Evolutionary conservation across 2,329 filamentous ascomycete genomes (phyloP).

Genomic region (Talaromyces sp.): DNA sequence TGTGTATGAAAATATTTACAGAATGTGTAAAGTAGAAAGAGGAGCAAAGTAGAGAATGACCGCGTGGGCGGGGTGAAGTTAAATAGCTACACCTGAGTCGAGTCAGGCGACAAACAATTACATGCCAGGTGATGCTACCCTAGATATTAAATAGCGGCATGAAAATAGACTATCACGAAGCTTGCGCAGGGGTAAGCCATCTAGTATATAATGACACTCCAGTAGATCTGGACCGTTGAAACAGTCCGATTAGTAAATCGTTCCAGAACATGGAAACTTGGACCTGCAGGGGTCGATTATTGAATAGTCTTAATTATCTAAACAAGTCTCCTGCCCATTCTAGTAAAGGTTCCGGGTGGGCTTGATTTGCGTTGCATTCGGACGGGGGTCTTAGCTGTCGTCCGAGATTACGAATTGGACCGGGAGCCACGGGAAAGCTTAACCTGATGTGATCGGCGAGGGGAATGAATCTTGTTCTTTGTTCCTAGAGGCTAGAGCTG

Average conservation of each 20-base stretch:
- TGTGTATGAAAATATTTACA: not conserved
- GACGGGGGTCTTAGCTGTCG: not conserved
- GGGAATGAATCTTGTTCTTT: not conserved
- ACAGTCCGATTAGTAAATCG: too few relatives aligned
- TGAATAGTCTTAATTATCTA: not conserved
- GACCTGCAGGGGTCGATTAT: not conserved
- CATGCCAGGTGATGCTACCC: not conserved
- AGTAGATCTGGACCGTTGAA: not conserved
- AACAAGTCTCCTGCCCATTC: not conserved
- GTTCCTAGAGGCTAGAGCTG: not conserved
- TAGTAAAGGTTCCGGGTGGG: not conserved
- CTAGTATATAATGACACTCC: not conserved
- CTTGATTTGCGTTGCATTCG: conserved; percentile 3
- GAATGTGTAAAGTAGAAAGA: not conserved
- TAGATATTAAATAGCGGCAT: not conserved
- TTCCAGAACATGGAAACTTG: not conserved
- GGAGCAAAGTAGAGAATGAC: too few relatives aligned
- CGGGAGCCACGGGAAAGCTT: not conserved
- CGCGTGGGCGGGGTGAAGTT: not conserved
- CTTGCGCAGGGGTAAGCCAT: not conserved
- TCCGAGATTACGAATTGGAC: not conserved
- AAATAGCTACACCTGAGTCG: not conserved
- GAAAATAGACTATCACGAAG: not conserved
- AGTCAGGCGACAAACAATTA: not conserved
- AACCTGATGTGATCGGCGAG: not conserved